Percentiles rank a stretch among this genome's conserved stretches.
These are phyloP conservation scores for Citrus glauca DNA, from an alignment of 345 rosid species.

Conservation along the genomic window DNA sequence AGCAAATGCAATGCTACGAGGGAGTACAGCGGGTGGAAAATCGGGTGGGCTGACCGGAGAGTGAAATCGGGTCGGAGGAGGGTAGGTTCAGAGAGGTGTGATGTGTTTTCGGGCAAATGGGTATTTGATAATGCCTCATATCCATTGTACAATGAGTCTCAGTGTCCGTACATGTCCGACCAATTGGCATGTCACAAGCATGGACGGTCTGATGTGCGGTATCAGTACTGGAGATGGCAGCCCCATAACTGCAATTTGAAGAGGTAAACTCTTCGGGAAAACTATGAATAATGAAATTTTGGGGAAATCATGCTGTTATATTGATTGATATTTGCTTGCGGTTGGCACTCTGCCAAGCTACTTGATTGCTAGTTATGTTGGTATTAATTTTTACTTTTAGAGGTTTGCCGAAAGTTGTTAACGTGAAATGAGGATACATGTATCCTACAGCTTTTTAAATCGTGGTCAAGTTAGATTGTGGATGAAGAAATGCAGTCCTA, in stretches of 20 bases:
- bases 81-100: conserved; percentile 44
- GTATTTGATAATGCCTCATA: conserved; percentile 66
- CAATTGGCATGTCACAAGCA: conserved; percentile 95
- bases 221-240: conserved; percentile 96
- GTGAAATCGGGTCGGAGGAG: conserved; percentile 26
- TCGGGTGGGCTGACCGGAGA: conserved; percentile 41
- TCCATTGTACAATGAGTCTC: conserved; percentile 78
- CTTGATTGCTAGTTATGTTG: not conserved
- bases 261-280: conserved; percentile 30
- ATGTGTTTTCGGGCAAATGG: conserved; percentile 88
- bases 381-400: not conserved
- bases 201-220: conserved; percentile 78
- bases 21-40: conserved; percentile 62
- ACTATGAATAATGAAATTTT: not conserved
- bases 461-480: not conserved
- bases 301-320: not conserved
- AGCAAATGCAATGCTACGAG: conserved; percentile 66
- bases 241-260: conserved; percentile 83
- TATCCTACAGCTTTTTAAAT: not conserved
- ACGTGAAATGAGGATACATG: not conserved
- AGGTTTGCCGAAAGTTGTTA: not conserved
- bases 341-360: not conserved
- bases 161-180: conserved; percentile 97
- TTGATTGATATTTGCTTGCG: not conserved
- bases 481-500: not conserved